A percentile compares a stretch with the other conserved stretches of the same genome.
phyloP scores from a whole-genome alignment of 768 basidiomycete genomes.

The Kwoniella shandongensis region DNA sequence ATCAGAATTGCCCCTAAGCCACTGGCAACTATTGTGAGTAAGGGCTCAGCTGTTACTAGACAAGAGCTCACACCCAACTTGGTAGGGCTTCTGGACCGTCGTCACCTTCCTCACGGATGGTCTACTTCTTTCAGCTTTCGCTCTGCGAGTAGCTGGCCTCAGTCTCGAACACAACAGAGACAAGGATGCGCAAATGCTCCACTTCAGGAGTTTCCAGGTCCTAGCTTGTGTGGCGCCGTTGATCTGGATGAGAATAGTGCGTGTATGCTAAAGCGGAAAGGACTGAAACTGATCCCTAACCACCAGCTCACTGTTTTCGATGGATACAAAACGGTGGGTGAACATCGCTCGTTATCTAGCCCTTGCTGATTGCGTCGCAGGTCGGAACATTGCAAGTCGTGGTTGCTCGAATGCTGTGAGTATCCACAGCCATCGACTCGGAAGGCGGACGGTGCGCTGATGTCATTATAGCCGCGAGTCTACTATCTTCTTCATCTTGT shows the following conservation, averaged over 20 bases:
- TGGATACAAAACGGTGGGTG: slow-evolving; percentile 32
- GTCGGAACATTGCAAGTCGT: slow-evolving; percentile 94
- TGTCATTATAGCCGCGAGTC: slow-evolving; percentile 64
- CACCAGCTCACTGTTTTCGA: slow-evolving; percentile 51
- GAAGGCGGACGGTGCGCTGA: slow-evolving; percentile 10
- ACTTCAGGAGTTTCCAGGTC: slow-evolving; percentile 76
- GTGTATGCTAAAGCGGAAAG: not conserved
- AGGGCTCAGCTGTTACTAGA: slow-evolving; percentile 26
- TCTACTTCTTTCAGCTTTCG: slow-evolving; percentile 71
- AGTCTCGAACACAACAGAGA: slow-evolving; percentile 51
- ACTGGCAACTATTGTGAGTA: slow-evolving; percentile 59
- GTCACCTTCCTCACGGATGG: slow-evolving; percentile 71
- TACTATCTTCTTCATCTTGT: slow-evolving; percentile 82
- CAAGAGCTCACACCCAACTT: not conserved
- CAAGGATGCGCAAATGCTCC: slow-evolving; percentile 51
- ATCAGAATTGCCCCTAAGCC: slow-evolving; percentile 66
- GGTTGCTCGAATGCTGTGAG: slow-evolving; percentile 76
- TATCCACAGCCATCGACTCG: not conserved
- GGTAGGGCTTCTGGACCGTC: slow-evolving; percentile 41
- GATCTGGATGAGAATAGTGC: slow-evolving; percentile 63
- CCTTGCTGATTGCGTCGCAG: slow-evolving; percentile 54
- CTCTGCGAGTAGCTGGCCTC: slow-evolving; percentile 66
- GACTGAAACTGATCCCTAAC: not conserved
- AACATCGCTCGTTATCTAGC: slow-evolving; percentile 61
- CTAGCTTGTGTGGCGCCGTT: slow-evolving; percentile 84